Percentiles rank a stretch among this genome's conserved stretches.
Conservation (phyloP, 192 early-diverging fungal species). For the Rhizoclosmatium sp. region DNA sequence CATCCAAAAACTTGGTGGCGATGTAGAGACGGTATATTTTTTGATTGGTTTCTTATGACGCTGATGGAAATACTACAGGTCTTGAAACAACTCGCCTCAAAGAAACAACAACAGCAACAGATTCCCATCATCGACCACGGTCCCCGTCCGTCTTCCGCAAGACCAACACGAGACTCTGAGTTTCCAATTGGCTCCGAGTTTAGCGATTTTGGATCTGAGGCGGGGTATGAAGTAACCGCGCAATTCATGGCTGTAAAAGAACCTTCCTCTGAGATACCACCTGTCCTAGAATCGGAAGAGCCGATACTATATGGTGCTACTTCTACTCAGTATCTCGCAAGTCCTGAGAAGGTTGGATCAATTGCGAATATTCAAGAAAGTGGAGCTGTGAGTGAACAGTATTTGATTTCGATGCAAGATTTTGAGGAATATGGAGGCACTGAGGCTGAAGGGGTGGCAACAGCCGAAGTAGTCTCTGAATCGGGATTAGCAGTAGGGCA, state of each 20-base stretch:
- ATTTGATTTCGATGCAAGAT: not conserved
- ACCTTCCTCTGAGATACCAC: not conserved
- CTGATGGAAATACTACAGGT: not conserved
- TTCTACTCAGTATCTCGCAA: not conserved
- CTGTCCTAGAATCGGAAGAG: not conserved
- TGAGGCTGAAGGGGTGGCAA: too few relatives aligned
- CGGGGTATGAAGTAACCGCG: constrained; percentile 20
- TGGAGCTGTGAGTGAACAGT: not conserved
- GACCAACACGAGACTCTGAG: constrained; percentile 54
- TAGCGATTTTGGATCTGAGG: constrained; percentile 42
- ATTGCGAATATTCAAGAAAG: not conserved
- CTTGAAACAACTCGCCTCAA: constrained; percentile 3
- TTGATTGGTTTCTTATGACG: too few relatives aligned
- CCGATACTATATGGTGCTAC: not conserved
- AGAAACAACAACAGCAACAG: not conserved
- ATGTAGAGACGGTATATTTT: constrained; percentile 28
- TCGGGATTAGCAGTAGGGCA: too few relatives aligned
- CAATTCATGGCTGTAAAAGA: constrained; percentile 28
- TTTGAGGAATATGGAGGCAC: too few relatives aligned
- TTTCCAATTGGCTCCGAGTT: constrained; percentile 58
- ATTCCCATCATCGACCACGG: not conserved
- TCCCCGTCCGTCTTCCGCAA: constrained; percentile 39
- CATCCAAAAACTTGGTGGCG: constrained; percentile 36
- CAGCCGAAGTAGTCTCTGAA: too few relatives aligned
- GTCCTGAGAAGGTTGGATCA: not conserved